These are phyloP conservation scores for Leccinum aurantiacum DNA, from an alignment of 768 basidiomycete species.

Conservation along the genomic window DNA sequence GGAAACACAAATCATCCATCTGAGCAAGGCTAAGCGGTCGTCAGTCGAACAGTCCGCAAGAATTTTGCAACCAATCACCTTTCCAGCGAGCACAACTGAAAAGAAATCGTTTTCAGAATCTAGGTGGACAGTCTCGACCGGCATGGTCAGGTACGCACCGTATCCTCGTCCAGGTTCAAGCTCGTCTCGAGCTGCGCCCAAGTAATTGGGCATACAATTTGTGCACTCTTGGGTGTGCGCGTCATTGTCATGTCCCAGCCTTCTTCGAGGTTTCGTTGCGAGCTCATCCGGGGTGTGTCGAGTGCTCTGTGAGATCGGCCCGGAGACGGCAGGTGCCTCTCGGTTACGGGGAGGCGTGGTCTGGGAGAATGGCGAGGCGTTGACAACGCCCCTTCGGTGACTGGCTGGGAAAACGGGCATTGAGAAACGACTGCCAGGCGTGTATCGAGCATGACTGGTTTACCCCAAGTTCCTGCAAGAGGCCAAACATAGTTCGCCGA, in stretches of 20 bases:
- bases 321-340: conserved; percentile 6
- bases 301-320: conserved; percentile 9
- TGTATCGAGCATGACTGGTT: conserved; percentile 1
- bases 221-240: conserved; percentile 38
- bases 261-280: conserved; percentile 14
- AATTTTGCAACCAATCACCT: conserved; percentile 17
- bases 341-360: not conserved
- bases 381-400: conserved; percentile 20
- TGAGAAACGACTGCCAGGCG: not conserved
- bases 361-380: conserved; percentile 13
- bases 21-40: conserved; percentile 32
- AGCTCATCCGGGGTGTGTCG: conserved; percentile 3
- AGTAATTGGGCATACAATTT: conserved; percentile 33
- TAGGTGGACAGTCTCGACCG: not conserved
- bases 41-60: conserved; percentile 1
- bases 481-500: conserved; percentile 40
- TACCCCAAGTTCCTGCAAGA: conserved; percentile 44
- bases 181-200: conserved; percentile 26
- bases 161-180: conserved; percentile 39
- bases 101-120: not conserved
- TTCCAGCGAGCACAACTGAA: conserved; percentile 30
- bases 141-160: conserved; percentile 33
- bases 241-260: conserved; percentile 44
- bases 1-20: conserved; percentile 42
- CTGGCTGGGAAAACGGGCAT: conserved; percentile 11